Percentiles rank a stretch among this genome's conserved stretches.
phyloP scores from a whole-genome alignment of 2,329 filamentous ascomycete genomes.

The Epichloe sylvatica region DNA sequence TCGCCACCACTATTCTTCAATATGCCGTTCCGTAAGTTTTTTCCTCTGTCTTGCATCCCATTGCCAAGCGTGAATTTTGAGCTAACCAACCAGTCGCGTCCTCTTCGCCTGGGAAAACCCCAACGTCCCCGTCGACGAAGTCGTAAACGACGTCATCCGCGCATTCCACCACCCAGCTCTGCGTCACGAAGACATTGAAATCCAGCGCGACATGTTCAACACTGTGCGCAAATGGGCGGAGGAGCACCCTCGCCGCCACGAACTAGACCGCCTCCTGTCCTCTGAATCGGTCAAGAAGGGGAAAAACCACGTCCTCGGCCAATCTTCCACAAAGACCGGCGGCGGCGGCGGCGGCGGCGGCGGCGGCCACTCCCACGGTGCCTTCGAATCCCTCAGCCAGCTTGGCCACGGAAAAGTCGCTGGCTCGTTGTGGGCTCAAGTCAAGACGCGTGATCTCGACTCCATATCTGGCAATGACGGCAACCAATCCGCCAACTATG shows the following conservation, averaged over 20 bases:
- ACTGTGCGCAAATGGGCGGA: slow-evolving; percentile 73
- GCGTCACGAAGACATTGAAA: slow-evolving; percentile 59
- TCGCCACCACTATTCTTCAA: slow-evolving; percentile 64
- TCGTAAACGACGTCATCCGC: slow-evolving; percentile 64
- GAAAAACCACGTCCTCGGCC: slow-evolving; percentile 56
- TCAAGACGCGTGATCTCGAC: slow-evolving; percentile 42
- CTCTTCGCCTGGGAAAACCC: slow-evolving; percentile 90
- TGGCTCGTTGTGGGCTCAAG: slow-evolving; percentile 47
- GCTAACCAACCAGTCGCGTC: slow-evolving; percentile 36
- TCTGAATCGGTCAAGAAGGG: slow-evolving; percentile 73
- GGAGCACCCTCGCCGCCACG: slow-evolving; percentile 49
- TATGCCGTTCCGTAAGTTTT: slow-evolving; percentile 62
- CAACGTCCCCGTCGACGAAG: slow-evolving; percentile 66
- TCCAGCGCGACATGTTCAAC: slow-evolving; percentile 79
- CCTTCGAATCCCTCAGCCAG: slow-evolving; percentile 27
- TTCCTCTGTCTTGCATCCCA: too few species aligned
- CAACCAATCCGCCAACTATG: slow-evolving; percentile 22
- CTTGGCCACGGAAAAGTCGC: slow-evolving; percentile 43
- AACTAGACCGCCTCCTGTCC: slow-evolving; percentile 61
- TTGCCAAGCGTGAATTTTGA: not conserved
- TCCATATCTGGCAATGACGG: slow-evolving; percentile 38
- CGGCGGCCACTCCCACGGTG: slow-evolving; percentile 27
- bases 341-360: slow-evolving; percentile 14
- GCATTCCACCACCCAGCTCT: slow-evolving; percentile 86
- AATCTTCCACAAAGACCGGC: slow-evolving; percentile 17